phyloP scores from a whole-genome alignment of 805 yeast genomes.

The Jamesozyma piceae region DNA sequence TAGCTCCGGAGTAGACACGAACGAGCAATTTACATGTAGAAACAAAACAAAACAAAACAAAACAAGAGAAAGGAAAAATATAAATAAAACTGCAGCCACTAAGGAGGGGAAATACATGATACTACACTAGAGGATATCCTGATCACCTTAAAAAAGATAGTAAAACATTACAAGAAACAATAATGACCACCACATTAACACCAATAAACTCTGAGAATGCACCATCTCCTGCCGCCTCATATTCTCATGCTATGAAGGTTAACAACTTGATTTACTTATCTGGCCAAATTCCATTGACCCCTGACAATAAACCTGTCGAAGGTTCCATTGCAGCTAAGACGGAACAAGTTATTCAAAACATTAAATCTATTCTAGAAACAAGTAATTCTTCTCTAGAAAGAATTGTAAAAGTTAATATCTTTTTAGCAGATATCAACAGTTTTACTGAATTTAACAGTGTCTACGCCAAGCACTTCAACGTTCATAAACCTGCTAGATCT shows the following conservation, averaged over 20 bases:
- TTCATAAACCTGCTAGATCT: slow-evolving; percentile 91
- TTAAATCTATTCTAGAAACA: slow-evolving; percentile 65
- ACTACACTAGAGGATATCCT: too few relatives aligned
- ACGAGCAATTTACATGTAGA: neutral
- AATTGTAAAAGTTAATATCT: slow-evolving; percentile 78
- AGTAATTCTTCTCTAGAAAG: slow-evolving; percentile 77
- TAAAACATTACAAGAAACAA: neutral
- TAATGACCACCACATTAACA: slow-evolving; percentile 16
- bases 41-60: neutral
- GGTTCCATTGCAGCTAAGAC: slow-evolving; percentile 72
- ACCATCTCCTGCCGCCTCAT: slow-evolving; percentile 95
- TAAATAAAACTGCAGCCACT: too few relatives aligned
- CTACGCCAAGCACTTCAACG: slow-evolving; percentile 64
- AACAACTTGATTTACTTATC: slow-evolving; percentile 83
- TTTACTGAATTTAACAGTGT: slow-evolving; percentile 81
- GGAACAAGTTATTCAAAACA: slow-evolving; percentile 63
- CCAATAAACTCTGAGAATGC: slow-evolving; percentile 65
- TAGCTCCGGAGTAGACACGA: neutral
- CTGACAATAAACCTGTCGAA: slow-evolving; percentile 69
- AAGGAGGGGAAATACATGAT: too few relatives aligned
- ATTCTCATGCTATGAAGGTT: slow-evolving; percentile 91
- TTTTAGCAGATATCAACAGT: slow-evolving; percentile 81
- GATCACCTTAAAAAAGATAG: too few relatives aligned
- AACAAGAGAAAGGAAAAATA: neutral
- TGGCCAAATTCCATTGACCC: slow-evolving; percentile 89